Evolutionary conservation across 2,329 filamentous ascomycete species (phyloP), one percentile per base, ranked within the genome.

Genomic region (Leptographium lundbergii): DNA sequence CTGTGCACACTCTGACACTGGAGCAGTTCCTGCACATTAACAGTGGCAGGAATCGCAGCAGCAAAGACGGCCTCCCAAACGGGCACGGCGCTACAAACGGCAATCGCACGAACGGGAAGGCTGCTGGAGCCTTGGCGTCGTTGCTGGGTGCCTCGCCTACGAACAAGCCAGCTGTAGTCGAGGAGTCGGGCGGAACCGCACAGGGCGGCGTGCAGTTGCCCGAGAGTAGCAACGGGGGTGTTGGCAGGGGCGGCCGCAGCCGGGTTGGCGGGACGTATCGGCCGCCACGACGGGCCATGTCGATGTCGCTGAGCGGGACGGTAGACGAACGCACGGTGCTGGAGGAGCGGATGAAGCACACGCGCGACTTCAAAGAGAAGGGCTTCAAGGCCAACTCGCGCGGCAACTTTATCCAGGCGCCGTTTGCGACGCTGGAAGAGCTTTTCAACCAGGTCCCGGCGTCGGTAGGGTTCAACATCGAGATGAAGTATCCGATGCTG

Each of bases 401-500:
- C 5, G 94, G 92, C 57, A 91, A 90, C 69, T 95, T 95, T 67
- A 97, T 99, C 67, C 92, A 97, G 70, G 90, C 89, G 0, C 91
- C 92, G 0, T 99, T 99, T 73, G 91, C 92, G 9, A 99, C 94
- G 0, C 78, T 99, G 5, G 91, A 96, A 71, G 90, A 96, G 62
- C 85, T 97, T 69, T 96, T 99, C 74, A 81, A 82, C 66, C 86
- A 91, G 68, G 75, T 99, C 47, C 90, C 91, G 0, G 81, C 87
- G 63, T 79, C 82, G 17, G 88, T 95, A 25, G 91, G 94, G 17
- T 99, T 99, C 80, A 97, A 99, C 72, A 95, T 99, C 65, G 94
- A 99, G 75, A 88, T 99, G 81, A 65, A 99, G 74, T 99, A 99
- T 69, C 94, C 94, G 6, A 97, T 97, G 91, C 82, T 99, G 50